Percentiles rank a stretch among this genome's conserved stretches.
Conservation (phyloP, 2,329 filamentous ascomycete genomes). For the Exophiala aquamarina region DNA sequence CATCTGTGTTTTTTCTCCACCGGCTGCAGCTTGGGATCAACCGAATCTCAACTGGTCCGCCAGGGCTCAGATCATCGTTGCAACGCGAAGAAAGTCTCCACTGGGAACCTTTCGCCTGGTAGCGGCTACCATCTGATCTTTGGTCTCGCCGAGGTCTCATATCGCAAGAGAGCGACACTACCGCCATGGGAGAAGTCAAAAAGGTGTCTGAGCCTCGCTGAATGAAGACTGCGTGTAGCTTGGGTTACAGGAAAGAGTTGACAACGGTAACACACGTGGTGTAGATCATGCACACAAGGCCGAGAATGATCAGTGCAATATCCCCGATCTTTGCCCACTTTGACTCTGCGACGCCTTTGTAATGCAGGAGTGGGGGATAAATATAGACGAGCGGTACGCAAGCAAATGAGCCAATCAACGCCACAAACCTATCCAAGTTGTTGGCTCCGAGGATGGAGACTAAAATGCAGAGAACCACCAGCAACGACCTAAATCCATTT, state of each 20-base stretch:
- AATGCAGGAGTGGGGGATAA: constrained; percentile 71
- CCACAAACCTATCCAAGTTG: constrained; percentile 72
- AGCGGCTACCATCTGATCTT: too few species aligned
- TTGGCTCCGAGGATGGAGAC: constrained; percentile 65
- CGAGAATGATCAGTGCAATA: constrained; percentile 62
- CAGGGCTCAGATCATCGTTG: too few species aligned
- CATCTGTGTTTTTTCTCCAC: too few species aligned
- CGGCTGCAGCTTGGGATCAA: too few species aligned
- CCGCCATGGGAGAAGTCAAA: too few species aligned
- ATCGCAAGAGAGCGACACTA: too few species aligned
- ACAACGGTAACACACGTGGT: constrained; percentile 64
- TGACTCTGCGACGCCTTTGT: constrained; percentile 63
- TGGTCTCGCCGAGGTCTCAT: too few species aligned
- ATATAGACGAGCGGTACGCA: constrained; percentile 77
- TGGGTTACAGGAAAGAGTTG: constrained; percentile 23
- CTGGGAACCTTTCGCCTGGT: too few species aligned
- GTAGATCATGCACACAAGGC: constrained; percentile 68
- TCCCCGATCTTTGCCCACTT: constrained; percentile 59
- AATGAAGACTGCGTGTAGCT: too few species aligned
- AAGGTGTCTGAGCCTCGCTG: too few species aligned
- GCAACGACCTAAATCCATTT: constrained; percentile 61
- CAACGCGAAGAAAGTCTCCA: too few species aligned
- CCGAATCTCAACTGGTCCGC: too few species aligned
- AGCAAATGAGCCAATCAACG: constrained; percentile 70
- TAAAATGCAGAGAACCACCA: constrained; percentile 60